Base-by-base conservation (phyloP, 2,329 filamentous ascomycete species). In the Chaetomium strumarium region DNA sequence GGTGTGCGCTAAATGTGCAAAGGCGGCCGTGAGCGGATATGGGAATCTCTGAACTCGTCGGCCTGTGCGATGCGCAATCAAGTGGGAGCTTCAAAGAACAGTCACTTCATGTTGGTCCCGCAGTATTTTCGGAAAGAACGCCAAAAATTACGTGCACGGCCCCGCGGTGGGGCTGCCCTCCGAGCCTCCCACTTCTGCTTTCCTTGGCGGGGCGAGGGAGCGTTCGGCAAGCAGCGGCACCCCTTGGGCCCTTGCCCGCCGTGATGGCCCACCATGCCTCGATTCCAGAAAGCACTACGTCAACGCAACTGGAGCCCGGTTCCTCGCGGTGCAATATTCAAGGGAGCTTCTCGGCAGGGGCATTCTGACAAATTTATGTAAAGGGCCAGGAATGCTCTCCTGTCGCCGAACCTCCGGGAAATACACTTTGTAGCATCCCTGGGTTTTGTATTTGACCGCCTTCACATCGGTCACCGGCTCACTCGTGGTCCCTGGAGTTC, bases 91-190 rank as follows among this genome's bases (percentile, higher is more conserved):
- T 53, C 49, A 54, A 53, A 46, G 52, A 43, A 54, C 52, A 59
- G 57, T 57, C 52, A 59, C 24, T 24, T 36, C 34, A 14, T 13
- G 34, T 53, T 34, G 17, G 55, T 47, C 55, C 52, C 57, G 52
- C 55, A 57, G 47, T 55, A 55, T 55, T 62, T 62, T 59, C 58
- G 53, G 47, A 49, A 34, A 31, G 46, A 49, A 44, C 44, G 50
- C 56, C 53, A 58, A 52, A 62, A 61, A 57, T 60, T 55, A 51
- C 45, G 51, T 56, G 55, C 51, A 49, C 36, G 16, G n/a, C 49
- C 44, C 14, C 36, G 14, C 20, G 57, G 42, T 46, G 51, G 61
- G 59, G 60, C 59, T 58, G 24, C 7, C 24, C 24, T 24, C 24
- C 24, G 4, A 24, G 4, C 24, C 24, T 24, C 24, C 24, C 24